These are phyloP conservation scores for Eremothecium cymbalariae DNA, from an alignment of 1,139 yeast species.

Conservation along the genomic window DNA sequence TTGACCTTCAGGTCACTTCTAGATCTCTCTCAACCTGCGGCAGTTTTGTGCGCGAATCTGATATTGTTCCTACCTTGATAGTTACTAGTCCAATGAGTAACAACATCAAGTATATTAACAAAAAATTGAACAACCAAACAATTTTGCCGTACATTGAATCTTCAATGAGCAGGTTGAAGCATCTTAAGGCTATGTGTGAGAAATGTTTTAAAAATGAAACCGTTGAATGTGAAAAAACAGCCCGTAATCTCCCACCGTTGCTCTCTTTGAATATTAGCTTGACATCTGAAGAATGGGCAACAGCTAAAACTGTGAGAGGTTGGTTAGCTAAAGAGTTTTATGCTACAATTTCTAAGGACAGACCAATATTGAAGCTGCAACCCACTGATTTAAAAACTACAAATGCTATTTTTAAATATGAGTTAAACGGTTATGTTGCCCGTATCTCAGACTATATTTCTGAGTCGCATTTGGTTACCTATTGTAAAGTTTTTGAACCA, in stretches of 20 bases:
- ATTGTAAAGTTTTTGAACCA: slow-evolving; percentile 41
- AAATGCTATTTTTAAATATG: slow-evolving; percentile 39
- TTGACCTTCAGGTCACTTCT: slow-evolving; percentile 39
- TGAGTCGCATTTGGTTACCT: slow-evolving; percentile 51
- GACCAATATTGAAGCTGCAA: slow-evolving; percentile 36
- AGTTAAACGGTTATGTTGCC: slow-evolving; percentile 60
- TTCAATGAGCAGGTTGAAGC: slow-evolving; percentile 45
- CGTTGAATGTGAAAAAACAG: slow-evolving; percentile 44
- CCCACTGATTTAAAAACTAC: slow-evolving; percentile 32
- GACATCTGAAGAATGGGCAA: slow-evolving; percentile 43
- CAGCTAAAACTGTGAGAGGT: slow-evolving; percentile 37
- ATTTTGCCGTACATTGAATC: slow-evolving; percentile 51
- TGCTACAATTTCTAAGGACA: slow-evolving; percentile 37
- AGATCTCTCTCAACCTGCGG: slow-evolving; percentile 35
- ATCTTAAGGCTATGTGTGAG: slow-evolving; percentile 45
- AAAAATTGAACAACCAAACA: slow-evolving; percentile 28
- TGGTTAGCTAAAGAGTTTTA: slow-evolving; percentile 61
- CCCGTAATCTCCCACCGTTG: slow-evolving; percentile 55
- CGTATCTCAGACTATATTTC: slow-evolving; percentile 54
- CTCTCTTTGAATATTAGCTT: slow-evolving; percentile 55
- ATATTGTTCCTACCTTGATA: slow-evolving; percentile 36
- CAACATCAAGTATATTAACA: slow-evolving; percentile 19
- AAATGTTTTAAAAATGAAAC: slow-evolving; percentile 43
- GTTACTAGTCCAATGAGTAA: slow-evolving; percentile 30
- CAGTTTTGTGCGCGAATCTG: slow-evolving; percentile 31